Percentiles rank a stretch among this genome's conserved stretches.
phyloP scores from a whole-genome alignment of 2,329 filamentous ascomycete genomes.

The Scedosporium minutisporum region DNA sequence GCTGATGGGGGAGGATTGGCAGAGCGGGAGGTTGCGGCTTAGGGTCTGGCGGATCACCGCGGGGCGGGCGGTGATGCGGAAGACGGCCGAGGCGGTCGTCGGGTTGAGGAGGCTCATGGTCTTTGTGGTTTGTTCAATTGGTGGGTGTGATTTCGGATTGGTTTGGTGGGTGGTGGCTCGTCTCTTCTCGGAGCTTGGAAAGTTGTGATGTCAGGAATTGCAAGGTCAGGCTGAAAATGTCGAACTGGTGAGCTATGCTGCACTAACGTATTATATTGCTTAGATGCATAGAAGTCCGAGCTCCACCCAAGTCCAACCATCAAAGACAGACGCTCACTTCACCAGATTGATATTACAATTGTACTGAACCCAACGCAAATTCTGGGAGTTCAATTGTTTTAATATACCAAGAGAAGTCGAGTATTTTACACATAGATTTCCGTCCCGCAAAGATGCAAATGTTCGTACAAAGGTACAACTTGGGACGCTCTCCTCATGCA shows the following conservation, averaged over 20 bases:
- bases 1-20: neutral
- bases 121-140: neutral
- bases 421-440: no score
- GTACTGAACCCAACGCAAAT: no score
- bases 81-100: slow-evolving; percentile 2
- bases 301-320: no score
- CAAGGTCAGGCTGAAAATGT: slow-evolving; percentile 3
- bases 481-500: no score
- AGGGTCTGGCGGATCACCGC: neutral
- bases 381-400: no score
- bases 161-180: neutral
- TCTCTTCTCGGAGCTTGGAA: neutral
- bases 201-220: slow-evolving; percentile 6
- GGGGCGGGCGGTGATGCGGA: slow-evolving; percentile 3
- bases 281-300: neutral
- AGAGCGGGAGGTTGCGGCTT: neutral
- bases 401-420: no score
- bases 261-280: neutral
- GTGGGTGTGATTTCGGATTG: neutral
- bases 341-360: no score
- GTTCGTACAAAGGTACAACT: no score
- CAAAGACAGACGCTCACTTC: no score
- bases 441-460: no score
- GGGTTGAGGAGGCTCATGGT: slow-evolving; percentile 6
- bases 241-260: neutral